phyloP scores from a whole-genome alignment of 108 stramenopile genomes.

The Schizochytrium sp. region DNA sequence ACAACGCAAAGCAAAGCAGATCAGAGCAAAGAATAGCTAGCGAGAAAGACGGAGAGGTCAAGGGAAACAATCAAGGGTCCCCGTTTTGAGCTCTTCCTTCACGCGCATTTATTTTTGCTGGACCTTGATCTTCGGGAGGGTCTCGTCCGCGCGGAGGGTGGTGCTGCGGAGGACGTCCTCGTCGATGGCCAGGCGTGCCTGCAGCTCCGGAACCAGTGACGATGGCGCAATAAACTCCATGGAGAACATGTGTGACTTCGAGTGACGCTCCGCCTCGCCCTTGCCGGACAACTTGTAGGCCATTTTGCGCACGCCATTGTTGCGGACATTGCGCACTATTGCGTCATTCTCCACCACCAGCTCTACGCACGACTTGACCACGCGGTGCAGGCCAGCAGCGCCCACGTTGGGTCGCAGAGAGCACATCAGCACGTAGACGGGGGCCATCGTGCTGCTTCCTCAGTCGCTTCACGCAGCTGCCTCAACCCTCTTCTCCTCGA shows the following conservation, averaged over 20 bases:
- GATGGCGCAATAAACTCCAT: conserved; percentile 34
- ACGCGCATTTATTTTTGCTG: not conserved
- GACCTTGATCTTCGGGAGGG: not conserved
- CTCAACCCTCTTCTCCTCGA: too few relatives aligned
- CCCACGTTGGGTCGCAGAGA: conserved; percentile 43
- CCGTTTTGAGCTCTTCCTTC: not conserved
- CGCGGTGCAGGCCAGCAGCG: not conserved
- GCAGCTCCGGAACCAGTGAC: not conserved
- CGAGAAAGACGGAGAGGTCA: too few relatives aligned
- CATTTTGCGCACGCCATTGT: conserved; percentile 41
- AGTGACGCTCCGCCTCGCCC: not conserved
- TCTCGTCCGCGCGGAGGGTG: not conserved
- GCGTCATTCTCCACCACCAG: conserved; percentile 23
- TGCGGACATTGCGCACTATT: conserved; percentile 50
- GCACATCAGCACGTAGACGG: conserved; percentile 60
- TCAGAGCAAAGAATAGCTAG: too few relatives aligned
- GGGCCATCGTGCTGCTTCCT: not conserved
- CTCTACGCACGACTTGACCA: conserved; percentile 47
- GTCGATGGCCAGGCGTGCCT: conserved; percentile 10
- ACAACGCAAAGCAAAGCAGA: too few relatives aligned
- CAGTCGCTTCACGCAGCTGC: too few relatives aligned
- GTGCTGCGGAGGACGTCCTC: not conserved
- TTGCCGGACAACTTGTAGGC: conserved; percentile 12
- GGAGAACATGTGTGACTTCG: conserved; percentile 40
- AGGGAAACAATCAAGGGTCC: too few relatives aligned